Conservation (phyloP, 331 rosid genomes). For the Ulmus americana region DNA sequence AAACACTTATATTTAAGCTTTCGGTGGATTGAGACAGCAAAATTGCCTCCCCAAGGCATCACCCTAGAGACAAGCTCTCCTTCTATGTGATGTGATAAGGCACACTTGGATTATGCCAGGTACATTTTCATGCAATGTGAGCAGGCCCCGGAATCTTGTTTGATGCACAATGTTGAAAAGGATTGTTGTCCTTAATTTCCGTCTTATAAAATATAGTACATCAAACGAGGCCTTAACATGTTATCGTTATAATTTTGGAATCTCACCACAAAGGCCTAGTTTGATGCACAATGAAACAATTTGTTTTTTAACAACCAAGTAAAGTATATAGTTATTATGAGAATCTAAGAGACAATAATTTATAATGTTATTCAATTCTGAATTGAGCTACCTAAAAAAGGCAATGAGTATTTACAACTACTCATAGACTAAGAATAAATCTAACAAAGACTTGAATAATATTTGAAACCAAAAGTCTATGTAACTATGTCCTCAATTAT, state of each 20-base stretch:
- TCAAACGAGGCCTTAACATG: not conserved
- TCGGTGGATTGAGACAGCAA: slow-evolving; percentile 24
- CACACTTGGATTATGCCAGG: not conserved
- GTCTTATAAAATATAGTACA: too few species aligned
- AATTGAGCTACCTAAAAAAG: not conserved
- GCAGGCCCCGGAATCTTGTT: too few species aligned
- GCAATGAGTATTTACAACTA: not conserved
- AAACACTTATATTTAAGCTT: not conserved
- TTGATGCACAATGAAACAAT: too few species aligned
- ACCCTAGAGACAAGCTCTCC: slow-evolving; percentile 1
- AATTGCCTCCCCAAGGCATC: not conserved
- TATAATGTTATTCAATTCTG: too few species aligned
- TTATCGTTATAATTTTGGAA: not conserved
- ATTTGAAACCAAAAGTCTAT: not conserved
- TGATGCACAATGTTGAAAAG: too few species aligned
- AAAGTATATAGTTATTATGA: too few species aligned
- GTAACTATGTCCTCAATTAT: not conserved
- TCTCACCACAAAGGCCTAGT: not conserved
- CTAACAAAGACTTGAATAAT: not conserved
- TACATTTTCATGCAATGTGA: too few species aligned
- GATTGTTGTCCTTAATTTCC: too few species aligned
- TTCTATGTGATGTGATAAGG: slow-evolving; percentile 4
- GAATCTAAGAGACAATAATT: too few species aligned
- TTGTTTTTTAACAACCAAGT: too few species aligned
- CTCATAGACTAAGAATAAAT: not conserved